Conservation (phyloP, 2,329 filamentous ascomycete species). For the Biscogniauxia mediterranea region DNA sequence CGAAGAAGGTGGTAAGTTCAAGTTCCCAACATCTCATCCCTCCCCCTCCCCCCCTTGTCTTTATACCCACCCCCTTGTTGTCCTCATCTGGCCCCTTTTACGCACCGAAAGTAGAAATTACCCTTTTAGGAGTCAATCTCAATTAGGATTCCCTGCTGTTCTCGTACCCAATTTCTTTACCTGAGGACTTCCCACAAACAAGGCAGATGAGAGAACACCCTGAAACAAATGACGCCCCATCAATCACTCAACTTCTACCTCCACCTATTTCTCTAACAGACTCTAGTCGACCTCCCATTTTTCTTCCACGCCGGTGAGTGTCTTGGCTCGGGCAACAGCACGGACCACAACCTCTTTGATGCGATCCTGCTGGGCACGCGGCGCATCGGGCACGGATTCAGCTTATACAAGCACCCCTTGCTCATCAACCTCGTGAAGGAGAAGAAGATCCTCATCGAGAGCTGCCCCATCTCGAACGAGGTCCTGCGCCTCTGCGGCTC, state of each 20-base stretch:
- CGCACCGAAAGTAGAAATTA: background rate
- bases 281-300: slow-evolving; percentile 76
- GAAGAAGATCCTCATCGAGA: slow-evolving; percentile 83
- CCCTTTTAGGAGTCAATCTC: background rate
- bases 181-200: background rate
- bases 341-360: slow-evolving; percentile 83
- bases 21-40: background rate
- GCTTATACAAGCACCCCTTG: slow-evolving; percentile 86
- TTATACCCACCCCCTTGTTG: background rate
- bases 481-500: slow-evolving; percentile 75
- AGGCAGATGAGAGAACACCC: too few species aligned
- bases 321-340: slow-evolving; percentile 72
- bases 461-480: slow-evolving; percentile 89
- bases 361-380: slow-evolving; percentile 82
- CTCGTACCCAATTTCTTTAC: background rate
- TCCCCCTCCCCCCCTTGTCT: background rate
- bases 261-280: background rate
- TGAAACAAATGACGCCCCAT: too few species aligned
- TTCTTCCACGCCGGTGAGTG: slow-evolving; percentile 95
- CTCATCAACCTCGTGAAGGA: slow-evolving; percentile 87
- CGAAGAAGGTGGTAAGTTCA: slow-evolving; percentile 51
- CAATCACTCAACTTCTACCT: background rate
- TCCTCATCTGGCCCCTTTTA: background rate
- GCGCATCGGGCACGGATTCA: slow-evolving; percentile 86
- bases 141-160: background rate